phyloP scores from a whole-genome alignment of 257 asterid species.

The Haberlea rhodopensis region DNA sequence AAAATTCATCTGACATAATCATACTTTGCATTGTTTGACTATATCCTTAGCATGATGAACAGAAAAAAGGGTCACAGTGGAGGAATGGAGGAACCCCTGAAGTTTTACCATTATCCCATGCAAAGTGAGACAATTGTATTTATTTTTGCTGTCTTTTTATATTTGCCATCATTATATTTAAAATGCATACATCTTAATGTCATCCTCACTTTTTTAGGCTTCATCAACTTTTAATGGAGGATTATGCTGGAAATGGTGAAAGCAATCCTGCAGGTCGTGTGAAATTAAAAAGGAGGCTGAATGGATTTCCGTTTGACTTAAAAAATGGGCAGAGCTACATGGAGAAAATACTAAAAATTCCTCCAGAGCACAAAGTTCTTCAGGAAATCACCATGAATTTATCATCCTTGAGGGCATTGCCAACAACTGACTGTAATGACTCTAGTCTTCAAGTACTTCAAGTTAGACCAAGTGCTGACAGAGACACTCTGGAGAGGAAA shows the following conservation, averaged over 20 bases:
- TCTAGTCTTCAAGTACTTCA: slow-evolving; percentile 40
- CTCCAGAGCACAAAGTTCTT: slow-evolving; percentile 68
- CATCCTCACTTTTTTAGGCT: slow-evolving; percentile 53
- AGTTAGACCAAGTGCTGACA: slow-evolving; percentile 44
- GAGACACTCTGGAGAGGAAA: slow-evolving; percentile 38
- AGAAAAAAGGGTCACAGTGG: slow-evolving; percentile 78
- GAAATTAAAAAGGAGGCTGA: slow-evolving; percentile 75
- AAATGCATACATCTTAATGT: slow-evolving; percentile 10
- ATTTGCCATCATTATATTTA: slow-evolving; percentile 6
- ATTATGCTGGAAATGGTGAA: slow-evolving; percentile 57
- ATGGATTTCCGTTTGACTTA: slow-evolving; percentile 70
- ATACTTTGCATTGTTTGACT: background rate
- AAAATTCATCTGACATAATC: background rate
- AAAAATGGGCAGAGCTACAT: slow-evolving; percentile 81
- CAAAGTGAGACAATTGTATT: slow-evolving; percentile 57
- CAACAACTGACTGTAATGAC: slow-evolving; percentile 37
- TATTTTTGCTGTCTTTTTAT: background rate
- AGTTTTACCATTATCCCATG: slow-evolving; percentile 51
- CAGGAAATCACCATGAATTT: slow-evolving; percentile 44
- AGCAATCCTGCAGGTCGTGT: slow-evolving; percentile 53
- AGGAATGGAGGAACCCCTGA: slow-evolving; percentile 71
- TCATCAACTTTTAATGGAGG: slow-evolving; percentile 82
- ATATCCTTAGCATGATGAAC: slow-evolving; percentile 27
- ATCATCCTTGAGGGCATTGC: slow-evolving; percentile 32
- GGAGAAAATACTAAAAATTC: slow-evolving; percentile 54